Percentiles rank a stretch among this genome's conserved stretches.
Conservation (phyloP, 495 filamentous ascomycete species). For the Zalerion maritima region DNA sequence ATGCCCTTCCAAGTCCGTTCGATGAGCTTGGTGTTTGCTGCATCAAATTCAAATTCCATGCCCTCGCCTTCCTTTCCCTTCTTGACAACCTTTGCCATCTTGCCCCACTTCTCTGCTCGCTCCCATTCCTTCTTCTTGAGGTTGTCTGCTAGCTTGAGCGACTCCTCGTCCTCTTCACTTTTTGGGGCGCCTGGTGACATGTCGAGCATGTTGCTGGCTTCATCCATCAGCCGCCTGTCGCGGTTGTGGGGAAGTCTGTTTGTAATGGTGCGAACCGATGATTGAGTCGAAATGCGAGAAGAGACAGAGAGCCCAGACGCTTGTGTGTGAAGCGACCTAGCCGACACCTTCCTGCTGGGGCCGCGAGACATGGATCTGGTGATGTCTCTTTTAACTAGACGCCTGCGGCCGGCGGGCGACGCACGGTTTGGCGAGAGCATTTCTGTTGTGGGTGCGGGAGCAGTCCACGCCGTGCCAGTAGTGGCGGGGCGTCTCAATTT, state of each 20-base stretch:
- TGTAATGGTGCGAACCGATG: conserved; percentile 45
- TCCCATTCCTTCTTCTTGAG: conserved; percentile 66
- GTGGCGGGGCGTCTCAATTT: conserved; percentile 25
- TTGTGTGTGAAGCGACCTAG: conserved; percentile 37
- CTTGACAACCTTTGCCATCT: conserved; percentile 70
- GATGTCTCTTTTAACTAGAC: conserved; percentile 1
- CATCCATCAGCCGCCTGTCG: conserved; percentile 61
- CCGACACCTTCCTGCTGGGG: conserved; percentile 33
- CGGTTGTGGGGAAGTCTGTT: conserved; percentile 66
- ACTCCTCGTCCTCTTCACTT: conserved; percentile 44
- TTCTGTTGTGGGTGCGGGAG: conserved; percentile 19
- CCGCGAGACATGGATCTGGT: conserved; percentile 13
- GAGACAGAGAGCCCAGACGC: conserved; percentile 33
- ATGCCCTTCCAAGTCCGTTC: conserved; percentile 96
- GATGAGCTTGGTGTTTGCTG: conserved; percentile 68
- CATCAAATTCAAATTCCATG: conserved; percentile 84
- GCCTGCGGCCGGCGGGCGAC: no score
- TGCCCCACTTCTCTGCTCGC: conserved; percentile 88
- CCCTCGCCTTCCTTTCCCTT: conserved; percentile 49
- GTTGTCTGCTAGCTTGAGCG: conserved; percentile 38
- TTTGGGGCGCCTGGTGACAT: conserved; percentile 51
- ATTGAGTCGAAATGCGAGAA: conserved; percentile 40
- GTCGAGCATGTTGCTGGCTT: conserved; percentile 83
- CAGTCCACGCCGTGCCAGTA: conserved; percentile 12
- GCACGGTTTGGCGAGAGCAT: no score